phyloP scores from a whole-genome alignment of 2,329 filamentous ascomycete species.

The Cercospora zeae-maydis region DNA sequence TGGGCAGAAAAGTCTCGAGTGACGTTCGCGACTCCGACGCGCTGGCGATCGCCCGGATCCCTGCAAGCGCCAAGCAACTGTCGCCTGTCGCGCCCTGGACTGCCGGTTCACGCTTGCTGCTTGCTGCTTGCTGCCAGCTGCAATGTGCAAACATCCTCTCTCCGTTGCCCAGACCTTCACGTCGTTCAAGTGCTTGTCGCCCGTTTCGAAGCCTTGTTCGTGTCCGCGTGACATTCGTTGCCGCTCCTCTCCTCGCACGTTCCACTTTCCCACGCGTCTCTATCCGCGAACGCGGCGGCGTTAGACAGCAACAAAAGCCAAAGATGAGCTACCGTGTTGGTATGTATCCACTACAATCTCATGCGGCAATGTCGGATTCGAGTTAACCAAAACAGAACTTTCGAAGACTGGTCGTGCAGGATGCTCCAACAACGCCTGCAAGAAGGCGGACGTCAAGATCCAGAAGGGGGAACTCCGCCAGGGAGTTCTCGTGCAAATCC shows the following conservation, averaged over 20 bases:
- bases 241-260: not conserved
- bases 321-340: constrained; percentile 14
- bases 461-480: constrained; percentile 74
- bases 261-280: not conserved
- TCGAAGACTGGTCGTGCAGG: constrained; percentile 67
- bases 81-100: not conserved
- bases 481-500: constrained; percentile 66
- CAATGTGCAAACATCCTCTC: not conserved
- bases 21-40: constrained; percentile 11
- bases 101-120: not conserved
- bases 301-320: not conserved
- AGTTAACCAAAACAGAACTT: constrained; percentile 53
- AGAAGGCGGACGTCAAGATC: constrained; percentile 66
- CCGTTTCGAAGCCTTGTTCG: not conserved
- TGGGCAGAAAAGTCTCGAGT: constrained; percentile 7
- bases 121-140: not conserved
- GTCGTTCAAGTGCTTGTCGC: not conserved
- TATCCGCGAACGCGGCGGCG: not conserved
- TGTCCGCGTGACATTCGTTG: not conserved
- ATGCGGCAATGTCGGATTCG: not conserved
- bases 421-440: constrained; percentile 72
- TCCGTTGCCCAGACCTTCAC: not conserved
- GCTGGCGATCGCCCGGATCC: not conserved
- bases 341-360: not conserved
- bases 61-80: constrained; percentile 3